Evolutionary conservation across 257 asterid genomes (phyloP).

Genomic region (Galeopsis tetrahit): DNA sequence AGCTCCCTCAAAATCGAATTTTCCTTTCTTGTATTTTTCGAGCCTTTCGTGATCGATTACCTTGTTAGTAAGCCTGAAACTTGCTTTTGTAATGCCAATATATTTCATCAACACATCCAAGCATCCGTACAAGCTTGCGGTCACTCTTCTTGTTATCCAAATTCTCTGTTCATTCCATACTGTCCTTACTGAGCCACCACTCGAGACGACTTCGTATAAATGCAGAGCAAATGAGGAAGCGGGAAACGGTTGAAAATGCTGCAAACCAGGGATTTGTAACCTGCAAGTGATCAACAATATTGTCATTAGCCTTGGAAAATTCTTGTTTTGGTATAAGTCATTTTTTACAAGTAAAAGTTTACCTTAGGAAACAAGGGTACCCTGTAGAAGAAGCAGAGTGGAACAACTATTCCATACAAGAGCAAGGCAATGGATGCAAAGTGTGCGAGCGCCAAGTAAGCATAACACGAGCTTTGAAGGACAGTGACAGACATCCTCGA

Average conservation of each 20-base stretch:
- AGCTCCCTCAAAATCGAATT: conserved; percentile 71
- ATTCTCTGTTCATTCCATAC: conserved; percentile 67
- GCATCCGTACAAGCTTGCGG: conserved; percentile 67
- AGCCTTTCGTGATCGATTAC: conserved; percentile 62
- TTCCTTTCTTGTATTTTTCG: conserved; percentile 59
- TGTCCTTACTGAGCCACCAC: conserved; percentile 51
- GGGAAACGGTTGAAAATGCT: conserved; percentile 45
- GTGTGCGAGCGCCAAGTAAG: conserved; percentile 49
- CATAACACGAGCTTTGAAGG: conserved; percentile 63
- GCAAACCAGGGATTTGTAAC: conserved; percentile 57
- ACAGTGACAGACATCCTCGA: conserved; percentile 50
- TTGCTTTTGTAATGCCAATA: conserved; percentile 52
- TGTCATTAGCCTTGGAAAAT: too few relatives aligned
- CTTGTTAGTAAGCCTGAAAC: conserved; percentile 65
- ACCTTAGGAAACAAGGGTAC: conserved; percentile 70
- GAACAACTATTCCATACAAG: conserved; percentile 56
- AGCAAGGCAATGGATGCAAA: conserved; percentile 49
- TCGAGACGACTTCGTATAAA: conserved; percentile 51
- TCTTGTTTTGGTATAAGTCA: too few relatives aligned
- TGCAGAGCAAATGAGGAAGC: conserved; percentile 50
- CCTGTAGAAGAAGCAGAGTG: conserved; percentile 54
- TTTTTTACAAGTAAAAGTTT: not conserved
- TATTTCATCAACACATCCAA: conserved; percentile 46
- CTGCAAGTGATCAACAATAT: conserved; percentile 29
- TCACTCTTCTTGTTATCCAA: conserved; percentile 56